phyloP scores from a whole-genome alignment of 2,329 filamentous ascomycete genomes.

The Alternaria triticimaculans region DNA sequence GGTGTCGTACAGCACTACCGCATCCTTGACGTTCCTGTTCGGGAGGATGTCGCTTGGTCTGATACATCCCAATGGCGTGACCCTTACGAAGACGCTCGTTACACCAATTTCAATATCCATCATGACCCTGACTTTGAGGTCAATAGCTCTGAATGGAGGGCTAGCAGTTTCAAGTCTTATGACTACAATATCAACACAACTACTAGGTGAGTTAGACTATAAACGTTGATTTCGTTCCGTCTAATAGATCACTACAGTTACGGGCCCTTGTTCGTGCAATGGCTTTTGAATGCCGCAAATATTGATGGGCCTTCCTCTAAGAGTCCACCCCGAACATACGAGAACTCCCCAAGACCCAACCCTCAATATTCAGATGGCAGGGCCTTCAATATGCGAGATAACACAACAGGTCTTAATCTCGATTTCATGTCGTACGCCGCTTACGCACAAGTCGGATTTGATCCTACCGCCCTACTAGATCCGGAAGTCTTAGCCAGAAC shows the following conservation, averaged over 20 bases:
- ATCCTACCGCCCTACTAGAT: neutral
- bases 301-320: neutral
- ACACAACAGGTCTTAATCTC: neutral
- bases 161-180: neutral
- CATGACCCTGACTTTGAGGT: neutral
- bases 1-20: neutral
- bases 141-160: neutral
- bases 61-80: neutral
- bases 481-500: neutral
- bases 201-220: neutral
- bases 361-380: neutral
- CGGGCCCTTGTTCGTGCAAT: neutral
- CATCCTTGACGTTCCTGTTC: neutral
- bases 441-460: neutral
- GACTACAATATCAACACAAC: neutral
- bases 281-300: neutral
- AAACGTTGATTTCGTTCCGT: neutral
- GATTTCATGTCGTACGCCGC: neutral
- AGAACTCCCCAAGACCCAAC: neutral
- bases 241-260: neutral
- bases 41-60: neutral
- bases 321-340: neutral
- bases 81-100: neutral
- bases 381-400: neutral
- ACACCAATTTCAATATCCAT: neutral